Evolutionary conservation across 345 rosid species (phyloP).

Genomic region (Moricandia arvensis): DNA sequence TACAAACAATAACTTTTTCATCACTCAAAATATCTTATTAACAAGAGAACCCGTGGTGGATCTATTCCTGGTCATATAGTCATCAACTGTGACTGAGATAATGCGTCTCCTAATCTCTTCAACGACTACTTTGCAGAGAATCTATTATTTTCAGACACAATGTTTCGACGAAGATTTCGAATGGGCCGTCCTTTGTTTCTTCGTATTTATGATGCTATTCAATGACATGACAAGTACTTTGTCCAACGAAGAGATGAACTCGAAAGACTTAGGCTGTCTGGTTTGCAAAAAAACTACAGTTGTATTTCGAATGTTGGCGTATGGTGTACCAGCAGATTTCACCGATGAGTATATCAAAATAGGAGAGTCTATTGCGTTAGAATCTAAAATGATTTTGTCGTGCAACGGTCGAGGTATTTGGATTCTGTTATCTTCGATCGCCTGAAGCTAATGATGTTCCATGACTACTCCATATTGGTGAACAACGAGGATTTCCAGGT

Average conservation of each 20-base stretch:
- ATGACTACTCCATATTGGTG: too few species aligned
- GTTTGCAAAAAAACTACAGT: not conserved
- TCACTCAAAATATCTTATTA: too few species aligned
- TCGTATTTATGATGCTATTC: not conserved
- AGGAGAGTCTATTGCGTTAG: too few species aligned
- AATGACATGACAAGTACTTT: conserved; percentile 4
- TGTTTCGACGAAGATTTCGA: too few species aligned
- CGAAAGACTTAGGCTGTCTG: not conserved
- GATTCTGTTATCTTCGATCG: not conserved
- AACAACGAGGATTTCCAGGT: too few species aligned
- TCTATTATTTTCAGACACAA: too few species aligned
- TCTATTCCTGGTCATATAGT: too few species aligned
- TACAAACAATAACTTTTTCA: too few species aligned
- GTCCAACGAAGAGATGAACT: not conserved
- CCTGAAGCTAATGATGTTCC: not conserved
- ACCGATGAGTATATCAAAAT: not conserved
- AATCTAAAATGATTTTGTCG: not conserved
- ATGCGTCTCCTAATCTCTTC: too few species aligned
- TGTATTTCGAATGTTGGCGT: not conserved
- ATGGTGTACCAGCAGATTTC: not conserved
- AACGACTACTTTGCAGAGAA: too few species aligned
- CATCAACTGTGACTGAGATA: too few species aligned
- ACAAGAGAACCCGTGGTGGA: too few species aligned
- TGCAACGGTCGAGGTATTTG: not conserved
- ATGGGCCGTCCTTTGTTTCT: not conserved